Evolutionary conservation across 441 rosid species (phyloP), one percentile per base, ranked within the genome.

Genomic region (Bocquillonia castaneifolia): DNA sequence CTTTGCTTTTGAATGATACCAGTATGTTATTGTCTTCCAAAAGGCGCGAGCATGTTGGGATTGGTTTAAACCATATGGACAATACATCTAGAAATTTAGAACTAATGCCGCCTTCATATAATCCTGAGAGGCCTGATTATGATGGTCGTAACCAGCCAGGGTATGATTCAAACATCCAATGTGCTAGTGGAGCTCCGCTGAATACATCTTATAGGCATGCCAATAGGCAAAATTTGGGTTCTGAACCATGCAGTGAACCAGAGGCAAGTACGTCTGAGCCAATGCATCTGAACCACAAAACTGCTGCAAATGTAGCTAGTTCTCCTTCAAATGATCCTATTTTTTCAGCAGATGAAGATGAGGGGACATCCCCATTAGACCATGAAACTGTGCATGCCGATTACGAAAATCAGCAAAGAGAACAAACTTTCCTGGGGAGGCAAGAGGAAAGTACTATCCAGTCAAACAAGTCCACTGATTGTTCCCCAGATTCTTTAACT

Each of bases 191-290:
- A 47, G 81, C 71, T 81, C 80, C 82, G 22, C 77, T 66, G 45
- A 69, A 37, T 79, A 28, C 67, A 45, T 76, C 77, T 61, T 66
- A 66, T 76, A 80, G 64, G 60, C 85, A 62, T 69, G 71, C 42
- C 20, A 82, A 80, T 73, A 87, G 85, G 53, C 90, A 80, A 66
- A 78, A 76, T 80, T 67, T 93, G 86, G 89, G 90, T 18, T 81
- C 90, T 71, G 94, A 88, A 72, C 90, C 79, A 59, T 85, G 91
- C 79, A 92, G 96, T 81, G 97, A 90, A 71, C 98, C 82, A 17
- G 99, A 85, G 84, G 91, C 82, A 71, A 90, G 97, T 81, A 85
- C 89, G 26, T 94, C 96, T 56, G 99, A 88, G 84, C 88, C 83
- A 50, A 77, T 88, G 81, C 85, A 79, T 69, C 73, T 31, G 81